Base-by-base conservation (phyloP, 768 basidiomycete genomes). In the Lactarius sanguifluus region DNA sequence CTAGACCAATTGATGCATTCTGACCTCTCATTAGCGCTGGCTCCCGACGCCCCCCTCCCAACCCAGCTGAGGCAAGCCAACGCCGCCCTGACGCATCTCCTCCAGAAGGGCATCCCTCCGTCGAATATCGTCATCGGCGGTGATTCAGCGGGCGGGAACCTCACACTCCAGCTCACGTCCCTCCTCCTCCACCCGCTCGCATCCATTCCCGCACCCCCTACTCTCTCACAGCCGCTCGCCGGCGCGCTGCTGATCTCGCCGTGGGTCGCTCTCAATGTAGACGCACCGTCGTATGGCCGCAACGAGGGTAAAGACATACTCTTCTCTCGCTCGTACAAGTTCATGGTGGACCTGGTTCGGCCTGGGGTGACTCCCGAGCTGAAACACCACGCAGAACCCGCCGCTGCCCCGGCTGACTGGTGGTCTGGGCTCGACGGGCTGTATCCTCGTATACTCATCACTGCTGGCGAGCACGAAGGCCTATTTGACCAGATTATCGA, bases 111-210 rank as follows among this genome's bases (percentile, higher is more conserved):
- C 9, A 70, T 73, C 4, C 25, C 65, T 1, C 30, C 70, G 1
- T 62, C 71, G 3, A 67, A 68, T 20, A 72, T 73, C 6, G 57
- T 61, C 57, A 52, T 73, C 25, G 62, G 64, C 1, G 72, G 72
- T 15, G 72, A 73, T 61, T 72, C 71, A 0, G 71, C 67, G 3
- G 72, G 72, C 12, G 72, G 38, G 32, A 73, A 72, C 59, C 43
- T 72, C 2, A 20, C 70, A 23, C 13, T 72, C 8, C 71, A 72
- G 61, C 67, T 72, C 6, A 52, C 64, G 6, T 58, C 66, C 1
- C 71, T 69, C 40, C 40, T 70, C 15, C 62, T 72, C 0, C 72
- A 71, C 13, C 71, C 72, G 1, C 62, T 71, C 3, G 10, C 68
- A 5, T 59, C 64, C 20, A 57, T 69, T 45, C n/a, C 67, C 32